Conservation (phyloP, 768 basidiomycete genomes). For the Hygrocybe punicea region DNA sequence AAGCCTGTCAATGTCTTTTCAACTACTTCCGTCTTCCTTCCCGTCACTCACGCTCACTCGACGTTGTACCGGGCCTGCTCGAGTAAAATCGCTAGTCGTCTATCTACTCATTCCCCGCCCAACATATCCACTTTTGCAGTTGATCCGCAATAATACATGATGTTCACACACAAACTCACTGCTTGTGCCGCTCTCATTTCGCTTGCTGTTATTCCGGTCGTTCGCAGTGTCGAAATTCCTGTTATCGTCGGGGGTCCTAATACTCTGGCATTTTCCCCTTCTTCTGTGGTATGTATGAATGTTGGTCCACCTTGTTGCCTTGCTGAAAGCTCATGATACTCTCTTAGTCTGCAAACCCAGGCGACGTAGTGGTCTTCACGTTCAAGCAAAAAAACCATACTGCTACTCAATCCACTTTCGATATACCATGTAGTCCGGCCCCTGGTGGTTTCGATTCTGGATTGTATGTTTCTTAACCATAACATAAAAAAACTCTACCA, state of each 20-base stretch:
- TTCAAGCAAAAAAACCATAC: slow-evolving; percentile 61
- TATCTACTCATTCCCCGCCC: too few relatives aligned
- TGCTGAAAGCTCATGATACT: too few relatives aligned
- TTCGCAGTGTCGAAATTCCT: slow-evolving; percentile 36
- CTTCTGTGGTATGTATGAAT: slow-evolving; percentile 35
- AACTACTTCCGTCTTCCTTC: too few relatives aligned
- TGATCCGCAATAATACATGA: background rate
- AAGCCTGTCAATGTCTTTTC: too few relatives aligned
- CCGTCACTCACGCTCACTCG: too few relatives aligned
- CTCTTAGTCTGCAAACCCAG: slow-evolving; percentile 42
- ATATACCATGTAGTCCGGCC: slow-evolving; percentile 42
- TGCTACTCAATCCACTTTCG: slow-evolving; percentile 54
- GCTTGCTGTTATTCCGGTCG: slow-evolving; percentile 33
- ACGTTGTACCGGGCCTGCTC: too few relatives aligned
- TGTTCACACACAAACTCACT: background rate
- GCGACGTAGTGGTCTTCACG: slow-evolving; percentile 48
- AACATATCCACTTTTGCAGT: background rate
- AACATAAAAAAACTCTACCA: too few relatives aligned
- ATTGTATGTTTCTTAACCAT: slow-evolving; percentile 48
- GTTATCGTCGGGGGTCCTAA: slow-evolving; percentile 51
- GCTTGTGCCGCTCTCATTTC: slow-evolving; percentile 11
- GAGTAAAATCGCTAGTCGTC: too few relatives aligned
- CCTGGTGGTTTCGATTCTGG: slow-evolving; percentile 54
- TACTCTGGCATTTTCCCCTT: slow-evolving; percentile 40
- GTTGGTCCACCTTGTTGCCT: too few relatives aligned